Evolutionary conservation across 495 filamentous ascomycete species (phyloP), one percentile per base, ranked within the genome.

Genomic region (Staphylotrichum tortipilum): DNA sequence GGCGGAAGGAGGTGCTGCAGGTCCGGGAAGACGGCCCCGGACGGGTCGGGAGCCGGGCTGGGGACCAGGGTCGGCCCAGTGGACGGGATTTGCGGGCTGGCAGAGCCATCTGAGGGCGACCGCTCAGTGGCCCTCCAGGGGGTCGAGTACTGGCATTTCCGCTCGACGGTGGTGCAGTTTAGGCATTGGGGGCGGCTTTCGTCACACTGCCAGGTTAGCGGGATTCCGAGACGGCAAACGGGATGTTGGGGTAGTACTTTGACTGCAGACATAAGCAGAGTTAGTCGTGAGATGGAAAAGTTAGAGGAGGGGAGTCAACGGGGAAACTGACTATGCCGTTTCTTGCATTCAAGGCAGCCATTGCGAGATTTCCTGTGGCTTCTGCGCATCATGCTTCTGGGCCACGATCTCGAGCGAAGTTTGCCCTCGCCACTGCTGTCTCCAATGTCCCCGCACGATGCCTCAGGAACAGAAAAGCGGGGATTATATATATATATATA

Each of bases 261-360:
- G 19, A 49, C 47, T 49, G n/a, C 4, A 15, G 29, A 1, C 2
- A 4, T 24, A 1, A 29, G 3, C 1, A 9, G 9, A 29, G 8
- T 47, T 22, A 47, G 44, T 30, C 18, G 1, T 34, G 10, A n/a
- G n/a, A 26, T 19, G 15, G 6, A 31, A 2, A 33, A 12, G 8
- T 14, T 10, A 38, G 31, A 3, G 23, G 1, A 21, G 2, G 31
- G n/a, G n/a, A n/a, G n/a, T n/a, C n/a, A n/a, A n/a, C 12, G 12
- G 26, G 11, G 9, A 14, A 76, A 77, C 71, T 78, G 78, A 57
- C 80, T 74, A 38, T 76, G 75, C 21, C 78, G 63, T 47, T 69
- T 68, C 59, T 80, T 81, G 60, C 78, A 82, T 53, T 79, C 74
- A 29, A 72, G 66, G 50, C 78, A 82, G 5, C 78, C 78, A 53